phyloP scores from a whole-genome alignment of 2,329 filamentous ascomycete species.

The Paraphoma chrysanthemicola region DNA sequence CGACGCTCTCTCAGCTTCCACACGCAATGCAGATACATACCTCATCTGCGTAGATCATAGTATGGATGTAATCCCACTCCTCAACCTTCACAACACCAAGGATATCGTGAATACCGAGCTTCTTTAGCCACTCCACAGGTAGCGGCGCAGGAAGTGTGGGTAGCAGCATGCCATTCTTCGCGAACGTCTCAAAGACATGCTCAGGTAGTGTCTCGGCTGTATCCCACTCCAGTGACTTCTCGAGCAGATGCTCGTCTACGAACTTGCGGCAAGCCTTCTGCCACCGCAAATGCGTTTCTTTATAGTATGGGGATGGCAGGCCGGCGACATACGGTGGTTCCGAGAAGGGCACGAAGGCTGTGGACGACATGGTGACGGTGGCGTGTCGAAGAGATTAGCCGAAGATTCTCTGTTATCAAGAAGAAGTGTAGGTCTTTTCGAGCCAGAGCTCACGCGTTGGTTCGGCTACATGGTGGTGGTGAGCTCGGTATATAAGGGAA shows the following conservation, averaged over 20 bases:
- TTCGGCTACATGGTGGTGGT: constrained; percentile 5
- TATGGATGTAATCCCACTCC: constrained; percentile 76
- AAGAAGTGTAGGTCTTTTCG: background rate
- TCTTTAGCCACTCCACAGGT: constrained; percentile 71
- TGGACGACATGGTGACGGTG: constrained; percentile 34
- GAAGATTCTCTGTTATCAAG: background rate
- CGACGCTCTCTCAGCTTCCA: background rate
- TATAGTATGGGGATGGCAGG: constrained; percentile 75
- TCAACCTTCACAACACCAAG: constrained; percentile 71
- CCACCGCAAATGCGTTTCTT: constrained; percentile 68
- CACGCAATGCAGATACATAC: constrained; percentile 32
- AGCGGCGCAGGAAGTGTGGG: constrained; percentile 73
- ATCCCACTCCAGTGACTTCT: constrained; percentile 74
- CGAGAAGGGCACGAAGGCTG: constrained; percentile 66
- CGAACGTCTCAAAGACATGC: constrained; percentile 70
- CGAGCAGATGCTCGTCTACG: constrained; percentile 67
- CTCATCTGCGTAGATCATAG: constrained; percentile 74
- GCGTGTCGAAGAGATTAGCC: background rate
- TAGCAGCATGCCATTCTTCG: constrained; percentile 71
- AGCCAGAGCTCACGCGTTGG: constrained; percentile 2
- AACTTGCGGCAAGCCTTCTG: constrained; percentile 74
- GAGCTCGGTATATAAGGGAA: constrained; percentile 10
- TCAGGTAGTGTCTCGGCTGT: constrained; percentile 67
- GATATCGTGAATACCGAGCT: constrained; percentile 70
- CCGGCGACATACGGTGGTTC: constrained; percentile 76